A percentile compares a stretch with the other conserved stretches of the same genome.
phyloP scores from a whole-genome alignment of 257 asterid species.

The Handroanthus guayacan region DNA sequence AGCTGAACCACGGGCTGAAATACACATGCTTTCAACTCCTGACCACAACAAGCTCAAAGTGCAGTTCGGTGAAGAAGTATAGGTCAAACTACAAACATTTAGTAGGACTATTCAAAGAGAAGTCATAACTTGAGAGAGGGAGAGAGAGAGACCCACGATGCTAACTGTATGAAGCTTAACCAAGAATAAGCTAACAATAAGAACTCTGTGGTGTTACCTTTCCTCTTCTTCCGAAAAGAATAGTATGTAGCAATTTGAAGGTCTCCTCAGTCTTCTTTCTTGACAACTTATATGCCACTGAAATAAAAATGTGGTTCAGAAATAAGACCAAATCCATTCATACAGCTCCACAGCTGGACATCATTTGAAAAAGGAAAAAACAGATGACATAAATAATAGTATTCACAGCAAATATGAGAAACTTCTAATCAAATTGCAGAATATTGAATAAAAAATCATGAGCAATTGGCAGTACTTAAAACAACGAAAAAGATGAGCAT shows the following conservation, averaged over 20 bases:
- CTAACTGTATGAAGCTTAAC: background rate
- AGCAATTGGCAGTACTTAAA: background rate
- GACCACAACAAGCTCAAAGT: background rate
- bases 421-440: background rate
- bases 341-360: slow-evolving; percentile 21
- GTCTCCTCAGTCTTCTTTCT: slow-evolving; percentile 88
- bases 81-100: background rate
- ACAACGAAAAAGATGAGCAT: slow-evolving; percentile 1
- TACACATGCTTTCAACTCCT: slow-evolving; percentile 11
- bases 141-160: background rate
- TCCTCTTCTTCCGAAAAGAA: slow-evolving; percentile 91
- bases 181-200: slow-evolving; percentile 8
- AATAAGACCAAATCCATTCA: slow-evolving; percentile 27
- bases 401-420: slow-evolving; percentile 16
- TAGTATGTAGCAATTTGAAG: slow-evolving; percentile 72
- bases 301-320: slow-evolving; percentile 39
- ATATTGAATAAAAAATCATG: slow-evolving; percentile 2
- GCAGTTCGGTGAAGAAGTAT: background rate
- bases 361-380: background rate
- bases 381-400: slow-evolving; percentile 2
- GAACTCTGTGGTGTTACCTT: slow-evolving; percentile 60
- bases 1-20: background rate
- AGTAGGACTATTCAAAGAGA: slow-evolving; percentile 8
- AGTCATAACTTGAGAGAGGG: background rate
- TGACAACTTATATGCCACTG: slow-evolving; percentile 87